Base-by-base conservation (phyloP, 345 rosid species). In the Turritis glabra region DNA sequence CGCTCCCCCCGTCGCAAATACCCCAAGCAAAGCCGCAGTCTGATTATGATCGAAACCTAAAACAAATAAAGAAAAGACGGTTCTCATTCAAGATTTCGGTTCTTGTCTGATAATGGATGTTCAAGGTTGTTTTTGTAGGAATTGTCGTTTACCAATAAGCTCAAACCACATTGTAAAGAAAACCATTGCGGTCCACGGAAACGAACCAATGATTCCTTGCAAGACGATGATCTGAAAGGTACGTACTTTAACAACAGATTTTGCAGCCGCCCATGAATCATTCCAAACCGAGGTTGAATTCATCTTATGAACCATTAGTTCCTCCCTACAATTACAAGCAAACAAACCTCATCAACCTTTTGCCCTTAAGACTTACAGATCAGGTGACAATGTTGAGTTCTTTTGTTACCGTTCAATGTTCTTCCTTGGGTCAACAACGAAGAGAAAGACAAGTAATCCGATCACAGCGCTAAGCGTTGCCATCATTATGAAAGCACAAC, bases 161-260 rank as follows among this genome's bases (percentile, higher is more conserved):
- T 92, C 96, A 73, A 95, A 92, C 99, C 97, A 92, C 96, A 95
- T 89, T 4, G 99, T 88, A 63, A 95, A 86, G 82, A 95, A 92
- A 38, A 95, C 97, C 97, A 92, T 86, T 8, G 96, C 97, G 5
- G 99, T 95, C 97, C 99, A 95, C 6, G 97, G 96, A 13, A 92
- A 76, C 12, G 96, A 86, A 64, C 99, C 97, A 19, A 95, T 83
- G 48, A 90, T 77, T n/a, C 97, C 97, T 77, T 95, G 97, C 82
- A 88, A 48, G 58, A 95, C 96, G 63, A 92, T 95, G 48, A 92
- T 70, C 80, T 92, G 97, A 77, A 95, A 92, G 13, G 99, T 95
- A 48, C 77, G 81, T 46, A 95, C 89, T 78, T 82, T 88, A 38
- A 90, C 83, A 4, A 95, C 99, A 2, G 92, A 78, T 84, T 85